Evolutionary conservation across 768 basidiomycete species (phyloP).

Genomic region (Boletus rex-veris): DNA sequence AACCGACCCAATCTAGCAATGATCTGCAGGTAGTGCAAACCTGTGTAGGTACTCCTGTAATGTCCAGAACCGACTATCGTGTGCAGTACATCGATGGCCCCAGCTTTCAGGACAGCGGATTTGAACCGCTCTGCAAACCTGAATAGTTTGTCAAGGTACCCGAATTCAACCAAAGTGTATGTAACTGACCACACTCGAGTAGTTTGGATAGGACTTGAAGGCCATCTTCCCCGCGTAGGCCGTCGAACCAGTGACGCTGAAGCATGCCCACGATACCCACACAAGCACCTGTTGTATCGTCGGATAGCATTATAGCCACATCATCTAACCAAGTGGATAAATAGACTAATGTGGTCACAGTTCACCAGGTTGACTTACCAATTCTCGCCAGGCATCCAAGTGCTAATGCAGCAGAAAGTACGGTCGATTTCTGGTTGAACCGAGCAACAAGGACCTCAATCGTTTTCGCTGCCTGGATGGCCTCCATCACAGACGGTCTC

Average conservation of each 20-base stretch:
- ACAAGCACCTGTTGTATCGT: constrained; percentile 1
- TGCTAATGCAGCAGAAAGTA: constrained; percentile 19
- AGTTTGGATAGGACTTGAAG: constrained; percentile 17
- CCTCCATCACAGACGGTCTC: constrained; percentile 5
- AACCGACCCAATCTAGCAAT: constrained; percentile 20
- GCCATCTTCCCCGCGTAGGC: constrained; percentile 25
- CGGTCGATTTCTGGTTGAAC: constrained; percentile 14
- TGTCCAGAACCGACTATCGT: constrained; percentile 13
- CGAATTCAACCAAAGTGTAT: too few species aligned
- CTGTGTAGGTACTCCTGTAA: constrained; percentile 11
- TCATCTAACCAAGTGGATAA: constrained; percentile 11
- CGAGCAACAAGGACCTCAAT: constrained; percentile 16
- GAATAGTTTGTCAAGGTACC: background rate
- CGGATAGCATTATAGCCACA: constrained; percentile 9
- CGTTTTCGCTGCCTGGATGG: constrained; percentile 16
- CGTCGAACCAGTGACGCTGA: constrained; percentile 28
- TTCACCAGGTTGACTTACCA: constrained; percentile 11
- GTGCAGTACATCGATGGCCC: constrained; percentile 9
- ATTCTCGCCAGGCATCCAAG: constrained; percentile 17
- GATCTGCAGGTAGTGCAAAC: constrained; percentile 23
- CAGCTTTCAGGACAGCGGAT: constrained; percentile 11
- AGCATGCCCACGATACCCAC: constrained; percentile 20
- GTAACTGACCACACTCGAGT: constrained; percentile 20
- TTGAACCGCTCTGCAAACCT: constrained; percentile 14
- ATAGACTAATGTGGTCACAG: background rate